Evolutionary conservation across 192 early-diverging fungal species (phyloP).

Genomic region (Phycomyces blakesleeanus): DNA sequence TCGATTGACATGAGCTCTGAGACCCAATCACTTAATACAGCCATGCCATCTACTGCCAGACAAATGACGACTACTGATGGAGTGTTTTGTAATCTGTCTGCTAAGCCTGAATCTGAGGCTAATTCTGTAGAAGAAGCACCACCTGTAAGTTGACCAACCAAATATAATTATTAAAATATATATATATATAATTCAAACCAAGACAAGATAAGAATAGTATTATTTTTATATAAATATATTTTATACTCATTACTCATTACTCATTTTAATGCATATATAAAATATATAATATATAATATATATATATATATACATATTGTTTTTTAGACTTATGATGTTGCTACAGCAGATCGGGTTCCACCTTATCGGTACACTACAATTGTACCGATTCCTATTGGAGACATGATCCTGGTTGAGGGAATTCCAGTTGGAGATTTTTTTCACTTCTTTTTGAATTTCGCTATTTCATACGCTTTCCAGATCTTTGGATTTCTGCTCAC

Average conservation of each 20-base stretch:
- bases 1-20: no score
- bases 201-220: no score
- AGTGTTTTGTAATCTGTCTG: slow-evolving; percentile 48
- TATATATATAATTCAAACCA: not conserved
- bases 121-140: slow-evolving; percentile 37
- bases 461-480: slow-evolving; percentile 71
- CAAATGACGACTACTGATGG: slow-evolving; percentile 31
- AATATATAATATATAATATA: no score
- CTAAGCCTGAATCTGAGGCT: slow-evolving; percentile 43
- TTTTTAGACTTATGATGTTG: slow-evolving; percentile 61
- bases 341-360: slow-evolving; percentile 57
- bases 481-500: slow-evolving; percentile 85
- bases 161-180: no score
- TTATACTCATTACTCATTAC: no score
- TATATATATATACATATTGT: not conserved
- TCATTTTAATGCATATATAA: no score
- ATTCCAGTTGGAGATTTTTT: slow-evolving; percentile 77
- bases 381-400: slow-evolving; percentile 66
- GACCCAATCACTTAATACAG: no score
- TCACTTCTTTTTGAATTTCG: slow-evolving; percentile 74
- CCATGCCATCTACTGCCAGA: no score
- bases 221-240: no score
- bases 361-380: slow-evolving; percentile 75
- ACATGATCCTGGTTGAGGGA: slow-evolving; percentile 83
- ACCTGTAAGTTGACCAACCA: slow-evolving; percentile 43